phyloP scores from a whole-genome alignment of 2,329 filamentous ascomycete species.

The Penicillium expansum region DNA sequence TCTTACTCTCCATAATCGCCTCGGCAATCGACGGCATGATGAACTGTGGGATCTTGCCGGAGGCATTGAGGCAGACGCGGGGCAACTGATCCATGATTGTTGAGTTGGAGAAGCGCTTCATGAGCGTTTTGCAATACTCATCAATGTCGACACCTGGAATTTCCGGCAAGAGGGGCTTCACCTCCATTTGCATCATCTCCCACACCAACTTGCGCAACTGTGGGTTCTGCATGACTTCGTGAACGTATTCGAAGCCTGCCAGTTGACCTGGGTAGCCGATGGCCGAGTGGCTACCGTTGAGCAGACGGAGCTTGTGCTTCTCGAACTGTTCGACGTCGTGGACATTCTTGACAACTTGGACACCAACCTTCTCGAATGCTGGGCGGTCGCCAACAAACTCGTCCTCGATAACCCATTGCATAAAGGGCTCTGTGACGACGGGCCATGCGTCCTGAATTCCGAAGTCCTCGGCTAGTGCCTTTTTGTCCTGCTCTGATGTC shows the following conservation, averaged over 20 bases:
- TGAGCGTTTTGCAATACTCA: conserved; percentile 53
- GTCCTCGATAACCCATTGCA: conserved; percentile 58
- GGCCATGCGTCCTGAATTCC: conserved; percentile 53
- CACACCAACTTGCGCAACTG: conserved; percentile 49
- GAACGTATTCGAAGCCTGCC: conserved; percentile 54
- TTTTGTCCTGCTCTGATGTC: conserved; percentile 48
- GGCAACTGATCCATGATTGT: conserved; percentile 57
- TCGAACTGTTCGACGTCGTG: conserved; percentile 55
- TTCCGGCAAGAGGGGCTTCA: conserved; percentile 52
- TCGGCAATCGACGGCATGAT: conserved; percentile 42
- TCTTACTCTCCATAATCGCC: conserved; percentile 30
- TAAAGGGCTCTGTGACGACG: conserved; percentile 56
- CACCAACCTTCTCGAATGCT: conserved; percentile 53
- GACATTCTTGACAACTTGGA: conserved; percentile 53
- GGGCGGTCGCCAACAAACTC: conserved; percentile 53
- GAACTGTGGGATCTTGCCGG: conserved; percentile 54
- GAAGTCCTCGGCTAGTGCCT: conserved; percentile 45
- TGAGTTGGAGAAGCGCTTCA: conserved; percentile 57
- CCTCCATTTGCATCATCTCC: conserved; percentile 57
- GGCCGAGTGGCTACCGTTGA: conserved; percentile 55
- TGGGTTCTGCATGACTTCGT: conserved; percentile 54
- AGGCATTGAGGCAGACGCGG: conserved; percentile 52
- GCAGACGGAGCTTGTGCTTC: conserved; percentile 57
- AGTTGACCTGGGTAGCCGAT: conserved; percentile 53
- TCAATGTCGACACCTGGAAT: conserved; percentile 54